phyloP scores from a whole-genome alignment of 768 basidiomycete genomes.

The Lentinus tigrinus region DNA sequence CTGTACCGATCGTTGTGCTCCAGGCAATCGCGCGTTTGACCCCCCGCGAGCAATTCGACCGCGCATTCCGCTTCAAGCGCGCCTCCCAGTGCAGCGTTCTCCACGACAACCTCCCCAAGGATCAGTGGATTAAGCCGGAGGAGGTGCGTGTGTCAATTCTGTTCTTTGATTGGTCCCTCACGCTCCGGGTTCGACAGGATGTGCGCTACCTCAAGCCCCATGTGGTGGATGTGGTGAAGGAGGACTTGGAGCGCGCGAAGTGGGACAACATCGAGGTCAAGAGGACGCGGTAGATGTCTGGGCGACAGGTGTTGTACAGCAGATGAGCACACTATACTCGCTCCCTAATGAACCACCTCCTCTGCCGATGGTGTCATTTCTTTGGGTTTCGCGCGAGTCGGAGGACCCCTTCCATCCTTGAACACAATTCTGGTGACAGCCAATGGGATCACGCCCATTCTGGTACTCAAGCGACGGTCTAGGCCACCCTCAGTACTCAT shows the following conservation, averaged over 20 bases:
- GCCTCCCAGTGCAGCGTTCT: slow-evolving; percentile 76
- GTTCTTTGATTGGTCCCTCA: not conserved
- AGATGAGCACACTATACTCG: not conserved
- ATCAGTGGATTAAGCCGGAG: slow-evolving; percentile 70
- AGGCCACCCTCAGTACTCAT: too few species aligned
- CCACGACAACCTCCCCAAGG: slow-evolving; percentile 78
- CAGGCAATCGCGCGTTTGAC: slow-evolving; percentile 87
- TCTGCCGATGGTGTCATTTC: not conserved
- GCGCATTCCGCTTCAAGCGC: slow-evolving; percentile 85
- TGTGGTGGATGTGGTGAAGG: slow-evolving; percentile 68
- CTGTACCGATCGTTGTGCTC: not conserved
- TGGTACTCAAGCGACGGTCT: not conserved
- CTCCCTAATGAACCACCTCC: slow-evolving; percentile 10
- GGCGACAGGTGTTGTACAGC: not conserved
- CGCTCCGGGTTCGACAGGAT: slow-evolving; percentile 57
- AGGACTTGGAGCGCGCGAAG: slow-evolving; percentile 70
- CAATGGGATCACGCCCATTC: too few species aligned
- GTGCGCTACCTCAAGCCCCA: slow-evolving; percentile 83
- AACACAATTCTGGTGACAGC: too few species aligned
- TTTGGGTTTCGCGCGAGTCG: not conserved
- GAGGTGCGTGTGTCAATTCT: slow-evolving; percentile 51
- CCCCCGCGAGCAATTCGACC: slow-evolving; percentile 80
- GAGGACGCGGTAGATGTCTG: slow-evolving; percentile 42
- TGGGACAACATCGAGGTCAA: slow-evolving; percentile 82
- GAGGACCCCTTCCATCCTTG: too few species aligned